phyloP scores from a whole-genome alignment of 345 rosid species.

The Hevea brasiliensis region DNA sequence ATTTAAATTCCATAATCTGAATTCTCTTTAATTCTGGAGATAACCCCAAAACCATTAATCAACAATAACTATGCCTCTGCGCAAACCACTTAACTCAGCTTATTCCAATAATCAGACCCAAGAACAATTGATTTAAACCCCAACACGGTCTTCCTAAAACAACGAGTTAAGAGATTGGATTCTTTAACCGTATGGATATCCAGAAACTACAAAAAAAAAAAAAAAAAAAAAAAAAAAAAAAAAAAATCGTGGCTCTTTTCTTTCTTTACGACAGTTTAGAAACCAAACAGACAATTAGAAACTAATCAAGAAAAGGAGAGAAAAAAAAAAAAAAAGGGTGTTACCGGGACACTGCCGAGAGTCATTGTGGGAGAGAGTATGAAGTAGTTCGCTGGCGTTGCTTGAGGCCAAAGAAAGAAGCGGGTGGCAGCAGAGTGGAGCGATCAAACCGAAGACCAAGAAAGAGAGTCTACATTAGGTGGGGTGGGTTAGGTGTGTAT shows the following conservation, averaged over 20 bases:
- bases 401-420: neutral
- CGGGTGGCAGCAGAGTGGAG: neutral
- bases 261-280: neutral
- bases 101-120: neutral
- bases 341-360: constrained; percentile 38
- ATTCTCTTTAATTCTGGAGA: neutral
- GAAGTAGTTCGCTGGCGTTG: neutral
- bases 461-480: neutral
- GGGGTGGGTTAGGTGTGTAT: constrained; percentile 11
- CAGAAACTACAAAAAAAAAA: too few relatives aligned
- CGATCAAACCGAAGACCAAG: neutral
- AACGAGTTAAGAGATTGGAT: neutral
- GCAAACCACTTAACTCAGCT: neutral
- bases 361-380: constrained; percentile 27
- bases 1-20: neutral
- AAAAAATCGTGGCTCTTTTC: neutral
- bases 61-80: neutral
- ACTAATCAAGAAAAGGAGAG: neutral
- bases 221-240: constrained; percentile 6
- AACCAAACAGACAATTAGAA: constrained; percentile 11
- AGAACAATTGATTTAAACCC: neutral
- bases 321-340: neutral
- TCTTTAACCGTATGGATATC: neutral
- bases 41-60: neutral
- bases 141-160: neutral